phyloP scores from a whole-genome alignment of 768 basidiomycete genomes.

The Baorangia bicolor region DNA sequence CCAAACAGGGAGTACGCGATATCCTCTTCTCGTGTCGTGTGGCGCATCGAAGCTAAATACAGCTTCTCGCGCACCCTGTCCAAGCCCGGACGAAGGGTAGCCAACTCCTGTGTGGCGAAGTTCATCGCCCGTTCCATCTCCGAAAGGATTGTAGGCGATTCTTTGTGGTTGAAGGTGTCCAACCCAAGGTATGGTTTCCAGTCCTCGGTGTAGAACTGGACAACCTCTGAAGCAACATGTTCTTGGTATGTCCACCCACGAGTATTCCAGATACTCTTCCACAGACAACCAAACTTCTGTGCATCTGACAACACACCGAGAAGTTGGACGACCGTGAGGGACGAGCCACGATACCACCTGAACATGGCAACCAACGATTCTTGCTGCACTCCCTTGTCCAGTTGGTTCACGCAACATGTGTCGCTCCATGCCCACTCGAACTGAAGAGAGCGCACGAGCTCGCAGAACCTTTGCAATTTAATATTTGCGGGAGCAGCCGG shows the following conservation, averaged over 20 bases:
- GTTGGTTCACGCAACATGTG: conserved; percentile 6
- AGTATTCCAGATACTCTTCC: conserved; percentile 7
- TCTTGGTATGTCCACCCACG: conserved; percentile 15
- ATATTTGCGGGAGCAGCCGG: background rate
- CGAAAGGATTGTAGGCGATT: background rate
- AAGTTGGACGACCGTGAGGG: conserved; percentile 7
- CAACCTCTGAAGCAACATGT: background rate
- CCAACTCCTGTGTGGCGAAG: background rate
- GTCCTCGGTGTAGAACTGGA: conserved; percentile 13
- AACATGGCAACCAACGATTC: conserved; percentile 15
- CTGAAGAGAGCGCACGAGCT: background rate
- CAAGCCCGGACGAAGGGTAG: background rate
- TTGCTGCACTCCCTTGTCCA: background rate
- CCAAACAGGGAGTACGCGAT: conserved; percentile 10
- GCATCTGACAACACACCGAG: background rate
- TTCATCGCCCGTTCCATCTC: background rate
- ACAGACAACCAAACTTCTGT: background rate
- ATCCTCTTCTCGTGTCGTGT: conserved; percentile 4
- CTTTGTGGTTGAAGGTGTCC: conserved; percentile 1
- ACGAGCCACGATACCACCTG: conserved; percentile 6
- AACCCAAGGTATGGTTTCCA: conserved; percentile 8
- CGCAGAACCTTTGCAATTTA: conserved; percentile 3
- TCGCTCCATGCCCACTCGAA: conserved; percentile 12
- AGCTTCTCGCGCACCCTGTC: conserved; percentile 12
- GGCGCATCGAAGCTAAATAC: background rate